Percentiles rank a stretch among this genome's conserved stretches.
phyloP scores from a whole-genome alignment of 768 basidiomycete genomes.

The Mycena rebaudengoi region DNA sequence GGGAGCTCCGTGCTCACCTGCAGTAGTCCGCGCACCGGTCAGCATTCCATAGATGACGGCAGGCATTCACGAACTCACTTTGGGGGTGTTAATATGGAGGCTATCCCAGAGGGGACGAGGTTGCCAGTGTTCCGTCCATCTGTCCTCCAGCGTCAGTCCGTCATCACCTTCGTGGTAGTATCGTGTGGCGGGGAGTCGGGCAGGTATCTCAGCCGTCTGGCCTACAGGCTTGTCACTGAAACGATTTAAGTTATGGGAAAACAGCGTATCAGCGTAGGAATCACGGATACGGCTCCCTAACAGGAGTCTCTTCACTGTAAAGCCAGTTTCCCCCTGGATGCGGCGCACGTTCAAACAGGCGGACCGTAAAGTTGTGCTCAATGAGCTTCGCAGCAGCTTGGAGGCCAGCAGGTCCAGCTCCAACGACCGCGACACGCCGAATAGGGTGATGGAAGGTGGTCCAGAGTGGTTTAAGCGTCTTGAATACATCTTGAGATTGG shows the following conservation, averaged over 20 bases:
- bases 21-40: too few relatives aligned
- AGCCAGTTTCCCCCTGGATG: too few relatives aligned
- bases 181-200: neutral
- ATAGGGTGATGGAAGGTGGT: too few relatives aligned
- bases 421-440: too few relatives aligned
- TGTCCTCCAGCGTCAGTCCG: neutral
- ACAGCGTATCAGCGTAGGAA: too few relatives aligned
- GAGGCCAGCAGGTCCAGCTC: too few relatives aligned
- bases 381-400: too few relatives aligned
- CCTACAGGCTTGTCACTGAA: conserved; percentile 3
- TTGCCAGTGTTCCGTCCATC: conserved; percentile 17
- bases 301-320: too few relatives aligned
- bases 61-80: neutral
- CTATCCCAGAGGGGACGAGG: conserved; percentile 25
- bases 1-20: conserved; percentile 12
- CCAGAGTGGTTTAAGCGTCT: conserved; percentile 2
- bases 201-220: neutral
- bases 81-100: conserved; percentile 22
- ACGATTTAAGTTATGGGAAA: neutral
- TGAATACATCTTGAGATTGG: neutral
- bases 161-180: conserved; percentile 13
- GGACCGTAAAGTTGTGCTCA: too few relatives aligned
- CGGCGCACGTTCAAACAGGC: too few relatives aligned
- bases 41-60: neutral
- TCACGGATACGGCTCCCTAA: too few relatives aligned